Base-by-base conservation (phyloP, 768 basidiomycete genomes). In the Kondoa malvinella region DNA sequence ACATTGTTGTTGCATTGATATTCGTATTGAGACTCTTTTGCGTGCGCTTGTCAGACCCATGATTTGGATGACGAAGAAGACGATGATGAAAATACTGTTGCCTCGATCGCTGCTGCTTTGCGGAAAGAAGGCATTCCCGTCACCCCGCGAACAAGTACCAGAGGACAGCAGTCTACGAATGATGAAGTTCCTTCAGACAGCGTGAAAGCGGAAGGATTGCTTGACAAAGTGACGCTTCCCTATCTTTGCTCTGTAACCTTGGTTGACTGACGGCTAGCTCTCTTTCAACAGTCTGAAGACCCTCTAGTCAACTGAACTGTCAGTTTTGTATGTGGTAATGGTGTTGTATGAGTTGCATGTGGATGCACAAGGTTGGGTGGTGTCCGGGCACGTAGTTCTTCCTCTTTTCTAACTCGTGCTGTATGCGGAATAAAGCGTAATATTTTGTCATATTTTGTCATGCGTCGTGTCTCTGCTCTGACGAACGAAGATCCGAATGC, bases 131-230 rank as follows among this genome's bases (percentile, higher is more conserved):
- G 26, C 31, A 62, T 33, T 27, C 72, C 71, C 16, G 65, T 74
- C 15, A 70, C 68, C 25, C 32, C 57, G 8, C 30, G 61, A 27
- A 3, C 76, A 25, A 67, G 71, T 21, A 78, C 77, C 72, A 70
- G 76, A 64, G 73, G 77, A 25, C 65, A 72, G 67, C 69, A 73
- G 67, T n/a, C n/a, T n/a, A n/a, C n/a, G 25, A 71, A 69, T 64
- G 84, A 83, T 31, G 85, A 86, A 70, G 80, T 78, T 66, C 81
- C 81, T 31, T 79, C 81, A 69, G 79, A 83, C 3, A 82, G 80
- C 14, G 78, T 81, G n/a, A 79, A 81, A 74, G 81, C 78, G 32
- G 86, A 87, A 73, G 85, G 84, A n/a, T 78, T 86, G 40, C 77
- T 84, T 76, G 84, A 87, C 74, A 76, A 63, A 29, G 61, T 63